These are phyloP conservation scores for Chlorella sorokiniana DNA, from an alignment of 139 green algal species.

Conservation along the genomic window DNA sequence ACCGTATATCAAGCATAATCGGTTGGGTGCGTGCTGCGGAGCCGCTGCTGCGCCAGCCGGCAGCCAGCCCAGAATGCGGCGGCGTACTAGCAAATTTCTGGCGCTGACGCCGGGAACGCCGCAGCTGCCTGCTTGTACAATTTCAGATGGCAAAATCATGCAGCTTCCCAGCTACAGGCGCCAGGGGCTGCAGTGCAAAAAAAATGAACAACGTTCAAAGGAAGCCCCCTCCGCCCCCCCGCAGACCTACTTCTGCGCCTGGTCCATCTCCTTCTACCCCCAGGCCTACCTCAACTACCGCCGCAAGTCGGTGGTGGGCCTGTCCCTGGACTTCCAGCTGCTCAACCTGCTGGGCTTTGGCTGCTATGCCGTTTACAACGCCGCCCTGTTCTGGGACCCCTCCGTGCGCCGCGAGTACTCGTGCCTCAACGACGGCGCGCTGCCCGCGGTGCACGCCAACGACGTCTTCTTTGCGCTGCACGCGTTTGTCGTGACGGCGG, in stretches of 20 bases:
- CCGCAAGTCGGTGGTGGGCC: constrained; percentile 55
- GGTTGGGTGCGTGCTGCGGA: constrained; percentile 31
- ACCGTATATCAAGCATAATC: constrained; percentile 32
- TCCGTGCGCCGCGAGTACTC: constrained; percentile 54
- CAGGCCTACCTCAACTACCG: constrained; percentile 61
- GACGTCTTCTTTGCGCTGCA: constrained; percentile 68
- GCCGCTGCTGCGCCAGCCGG: background rate
- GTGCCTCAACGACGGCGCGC: constrained; percentile 41
- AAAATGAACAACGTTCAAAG: no score
- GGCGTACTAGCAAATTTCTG: background rate
- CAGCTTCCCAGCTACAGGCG: no score
- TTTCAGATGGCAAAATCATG: no score
- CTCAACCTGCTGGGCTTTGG: constrained; percentile 66
- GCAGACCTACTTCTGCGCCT: constrained; percentile 57
- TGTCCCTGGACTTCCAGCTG: constrained; percentile 66
- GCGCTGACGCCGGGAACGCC: no score
- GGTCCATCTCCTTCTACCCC: constrained; percentile 70
- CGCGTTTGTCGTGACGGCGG: constrained; percentile 38
- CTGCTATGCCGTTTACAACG: constrained; percentile 69
- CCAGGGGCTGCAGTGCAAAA: no score
- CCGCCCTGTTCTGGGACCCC: constrained; percentile 52
- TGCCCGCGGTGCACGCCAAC: constrained; percentile 59
- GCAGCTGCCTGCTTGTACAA: no score
- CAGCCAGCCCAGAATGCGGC: background rate
- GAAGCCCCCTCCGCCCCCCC: background rate